A percentile compares a stretch with the other conserved stretches of the same genome.
Evolutionary conservation across 2,329 filamentous ascomycete genomes (phyloP).

Genomic region (Hypoxylon sp.): DNA sequence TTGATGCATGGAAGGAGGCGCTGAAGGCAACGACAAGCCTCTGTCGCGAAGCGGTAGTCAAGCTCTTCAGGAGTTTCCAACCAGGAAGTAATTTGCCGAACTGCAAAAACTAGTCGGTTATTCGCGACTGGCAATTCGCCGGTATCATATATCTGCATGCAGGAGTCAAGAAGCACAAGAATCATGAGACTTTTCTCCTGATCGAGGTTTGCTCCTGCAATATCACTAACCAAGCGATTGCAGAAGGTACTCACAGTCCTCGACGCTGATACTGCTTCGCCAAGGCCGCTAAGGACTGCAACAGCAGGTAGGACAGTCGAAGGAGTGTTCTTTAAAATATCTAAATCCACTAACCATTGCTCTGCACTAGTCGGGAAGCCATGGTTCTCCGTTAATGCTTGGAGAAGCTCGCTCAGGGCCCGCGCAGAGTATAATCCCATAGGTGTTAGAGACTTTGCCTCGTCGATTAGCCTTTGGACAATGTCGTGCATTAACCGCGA

Average conservation of each 20-base stretch:
- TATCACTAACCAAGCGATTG: constrained; percentile 73
- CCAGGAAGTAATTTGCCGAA: constrained; percentile 83
- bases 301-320: constrained; percentile 64
- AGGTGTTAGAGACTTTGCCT: constrained; percentile 60
- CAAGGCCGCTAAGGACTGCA: constrained; percentile 68
- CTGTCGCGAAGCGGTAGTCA: constrained; percentile 61
- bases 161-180: constrained; percentile 69
- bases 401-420: constrained; percentile 65
- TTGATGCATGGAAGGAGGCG: constrained; percentile 79
- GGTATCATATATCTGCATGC: constrained; percentile 65
- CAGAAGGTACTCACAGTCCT: constrained; percentile 67
- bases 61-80: constrained; percentile 67
- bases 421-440: constrained; percentile 68
- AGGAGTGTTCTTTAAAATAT: constrained; percentile 63
- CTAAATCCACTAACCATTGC: constrained; percentile 62
- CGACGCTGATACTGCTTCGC: constrained; percentile 64
- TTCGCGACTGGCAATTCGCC: constrained; percentile 71
- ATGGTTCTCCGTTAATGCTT: constrained; percentile 63
- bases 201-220: constrained; percentile 64
- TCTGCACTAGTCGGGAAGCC: constrained; percentile 64
- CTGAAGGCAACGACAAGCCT: constrained; percentile 71
- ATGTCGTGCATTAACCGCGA: constrained; percentile 60
- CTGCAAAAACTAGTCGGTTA: constrained; percentile 84
- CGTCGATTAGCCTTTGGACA: constrained; percentile 61
- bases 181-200: constrained; percentile 63